Evolutionary conservation across 345 rosid genomes (phyloP).

Genomic region (Populus ilicifolia): DNA sequence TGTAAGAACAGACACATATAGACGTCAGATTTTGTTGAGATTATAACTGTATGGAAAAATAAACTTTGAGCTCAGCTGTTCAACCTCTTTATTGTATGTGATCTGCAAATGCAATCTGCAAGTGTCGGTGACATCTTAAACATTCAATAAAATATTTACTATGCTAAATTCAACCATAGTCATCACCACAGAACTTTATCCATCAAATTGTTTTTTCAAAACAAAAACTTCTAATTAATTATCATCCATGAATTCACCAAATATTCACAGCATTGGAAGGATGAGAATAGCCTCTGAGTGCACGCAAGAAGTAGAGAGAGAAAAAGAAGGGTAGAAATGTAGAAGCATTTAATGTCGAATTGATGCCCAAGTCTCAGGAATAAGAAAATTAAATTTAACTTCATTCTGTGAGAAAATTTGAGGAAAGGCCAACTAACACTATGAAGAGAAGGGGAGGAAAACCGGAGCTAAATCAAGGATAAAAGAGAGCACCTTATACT

Average conservation of each 20-base stretch:
- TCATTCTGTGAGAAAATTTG: neutral
- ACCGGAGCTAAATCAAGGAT: neutral
- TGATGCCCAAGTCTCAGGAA: neutral
- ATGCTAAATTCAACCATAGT: neutral
- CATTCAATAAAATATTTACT: neutral
- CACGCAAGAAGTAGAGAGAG: neutral
- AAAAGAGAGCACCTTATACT: neutral
- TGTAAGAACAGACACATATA: constrained; percentile 16
- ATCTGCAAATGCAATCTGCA: neutral
- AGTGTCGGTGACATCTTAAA: neutral
- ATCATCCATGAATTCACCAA: neutral
- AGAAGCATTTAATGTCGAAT: neutral
- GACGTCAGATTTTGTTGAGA: neutral
- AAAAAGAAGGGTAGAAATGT: neutral
- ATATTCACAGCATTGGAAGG: neutral
- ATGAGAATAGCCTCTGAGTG: neutral
- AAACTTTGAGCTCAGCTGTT: neutral
- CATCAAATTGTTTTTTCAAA: neutral
- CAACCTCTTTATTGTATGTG: neutral
- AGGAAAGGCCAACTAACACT: neutral
- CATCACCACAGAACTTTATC: neutral
- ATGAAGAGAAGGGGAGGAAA: neutral
- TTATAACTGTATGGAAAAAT: neutral
- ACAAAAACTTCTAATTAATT: neutral
- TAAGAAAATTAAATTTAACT: neutral